Conservation (phyloP, 208 protist genomes). For the Trypanosoma melophagium region DNA sequence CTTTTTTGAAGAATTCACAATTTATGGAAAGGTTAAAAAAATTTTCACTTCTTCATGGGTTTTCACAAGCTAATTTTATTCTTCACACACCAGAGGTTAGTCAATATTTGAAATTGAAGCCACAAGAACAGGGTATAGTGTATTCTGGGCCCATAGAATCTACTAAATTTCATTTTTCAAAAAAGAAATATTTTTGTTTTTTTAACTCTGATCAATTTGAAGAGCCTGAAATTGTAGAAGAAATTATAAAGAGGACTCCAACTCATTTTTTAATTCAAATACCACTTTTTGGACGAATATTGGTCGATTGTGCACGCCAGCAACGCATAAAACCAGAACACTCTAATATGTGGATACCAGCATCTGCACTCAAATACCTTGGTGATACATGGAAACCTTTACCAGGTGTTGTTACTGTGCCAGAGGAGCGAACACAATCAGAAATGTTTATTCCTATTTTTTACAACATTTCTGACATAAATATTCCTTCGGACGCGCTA, state of each 20-base stretch:
- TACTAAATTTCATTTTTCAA: background rate
- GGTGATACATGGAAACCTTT: conserved; percentile 15
- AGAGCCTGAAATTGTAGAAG: conserved; percentile 45
- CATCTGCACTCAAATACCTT: conserved; percentile 9
- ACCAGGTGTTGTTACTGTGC: conserved; percentile 18
- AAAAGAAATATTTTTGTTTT: conserved; percentile 34
- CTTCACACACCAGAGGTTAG: conserved; percentile 14
- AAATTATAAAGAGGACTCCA: conserved; percentile 44
- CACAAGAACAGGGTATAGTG: conserved; percentile 25
- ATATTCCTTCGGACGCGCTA: conserved; percentile 23
- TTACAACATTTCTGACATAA: conserved; percentile 54
- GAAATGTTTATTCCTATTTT: background rate
- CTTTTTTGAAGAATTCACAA: background rate
- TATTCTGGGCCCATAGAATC: background rate
- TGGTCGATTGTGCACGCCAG: conserved; percentile 45
- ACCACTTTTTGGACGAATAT: conserved; percentile 20
- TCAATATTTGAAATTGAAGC: conserved; percentile 8
- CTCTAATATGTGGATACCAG: conserved; percentile 21
- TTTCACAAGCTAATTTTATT: conserved; percentile 23
- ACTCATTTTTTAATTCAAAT: conserved; percentile 42
- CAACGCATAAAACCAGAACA: conserved; percentile 31
- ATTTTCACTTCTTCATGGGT: conserved; percentile 22
- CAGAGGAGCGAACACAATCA: background rate
- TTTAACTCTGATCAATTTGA: conserved; percentile 76
- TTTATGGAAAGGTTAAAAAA: conserved; percentile 8